Percentiles rank a stretch among this genome's conserved stretches.
Conservation (phyloP, 768 basidiomycete species). For the Boletus vinaceobasis region DNA sequence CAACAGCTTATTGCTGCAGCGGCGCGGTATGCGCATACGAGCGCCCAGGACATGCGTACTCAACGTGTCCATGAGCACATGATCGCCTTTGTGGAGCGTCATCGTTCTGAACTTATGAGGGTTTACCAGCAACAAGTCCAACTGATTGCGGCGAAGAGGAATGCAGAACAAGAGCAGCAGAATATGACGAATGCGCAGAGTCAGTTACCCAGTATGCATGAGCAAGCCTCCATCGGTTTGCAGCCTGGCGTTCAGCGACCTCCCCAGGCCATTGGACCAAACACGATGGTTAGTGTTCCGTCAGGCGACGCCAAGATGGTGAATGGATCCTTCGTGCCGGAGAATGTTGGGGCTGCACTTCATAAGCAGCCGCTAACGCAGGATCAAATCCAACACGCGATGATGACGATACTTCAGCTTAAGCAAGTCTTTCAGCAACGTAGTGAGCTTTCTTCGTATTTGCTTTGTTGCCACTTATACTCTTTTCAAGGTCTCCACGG, state of each 20-base stretch:
- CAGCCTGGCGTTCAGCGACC: conserved; percentile 19
- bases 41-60: conserved; percentile 50
- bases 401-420: conserved; percentile 26
- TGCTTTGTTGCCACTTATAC: conserved; percentile 12
- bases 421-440: conserved; percentile 35
- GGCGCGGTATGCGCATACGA: conserved; percentile 44
- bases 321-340: conserved; percentile 8
- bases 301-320: conserved; percentile 18
- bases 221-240: conserved; percentile 13
- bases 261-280: conserved; percentile 8
- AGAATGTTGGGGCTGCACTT: conserved; percentile 1
- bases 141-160: conserved; percentile 16
- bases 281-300: conserved; percentile 7
- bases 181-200: conserved; percentile 18
- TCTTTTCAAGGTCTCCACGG: conserved; percentile 32
- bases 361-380: conserved; percentile 21
- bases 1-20: conserved; percentile 42
- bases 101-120: conserved; percentile 38
- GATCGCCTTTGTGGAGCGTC: conserved; percentile 54
- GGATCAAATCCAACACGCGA: conserved; percentile 34
- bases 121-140: conserved; percentile 27
- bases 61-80: conserved; percentile 47
- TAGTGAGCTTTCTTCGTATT: conserved; percentile 20
- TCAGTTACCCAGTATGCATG: conserved; percentile 18
- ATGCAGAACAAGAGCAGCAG: conserved; percentile 24